Percentiles rank a stretch among this genome's conserved stretches.
These are phyloP conservation scores for Aegilops umbellulata DNA, from an alignment of 176 grass and related monocot species.

Conservation along the genomic window DNA sequence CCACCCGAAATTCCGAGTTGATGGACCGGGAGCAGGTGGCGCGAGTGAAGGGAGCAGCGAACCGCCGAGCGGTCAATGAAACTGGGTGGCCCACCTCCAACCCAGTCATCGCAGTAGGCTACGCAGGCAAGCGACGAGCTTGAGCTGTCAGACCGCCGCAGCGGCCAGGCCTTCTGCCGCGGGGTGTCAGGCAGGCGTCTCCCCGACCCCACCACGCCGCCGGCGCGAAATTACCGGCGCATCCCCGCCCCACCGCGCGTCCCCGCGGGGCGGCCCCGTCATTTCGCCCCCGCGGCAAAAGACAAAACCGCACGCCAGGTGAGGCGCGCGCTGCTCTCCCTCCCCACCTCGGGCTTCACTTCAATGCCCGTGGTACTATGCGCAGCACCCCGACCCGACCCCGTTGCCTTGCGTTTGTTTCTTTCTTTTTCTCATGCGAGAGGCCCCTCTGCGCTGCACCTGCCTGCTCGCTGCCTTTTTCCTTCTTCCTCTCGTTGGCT, in stretches of 20 bases:
- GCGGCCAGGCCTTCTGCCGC: neutral
- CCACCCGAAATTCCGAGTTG: no score
- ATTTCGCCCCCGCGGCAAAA: neutral
- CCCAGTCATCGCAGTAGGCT: neutral
- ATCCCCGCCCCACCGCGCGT: neutral
- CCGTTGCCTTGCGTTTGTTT: neutral
- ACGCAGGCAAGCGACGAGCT: neutral
- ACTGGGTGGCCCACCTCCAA: neutral
- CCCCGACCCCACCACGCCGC: no score
- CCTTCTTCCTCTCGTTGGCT: neutral
- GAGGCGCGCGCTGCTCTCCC: neutral
- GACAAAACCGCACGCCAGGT: slow-evolving; percentile 4
- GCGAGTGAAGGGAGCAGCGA: neutral
- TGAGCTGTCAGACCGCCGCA: no score
- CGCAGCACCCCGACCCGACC: no score
- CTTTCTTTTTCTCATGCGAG: neutral
- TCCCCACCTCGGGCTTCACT: neutral
- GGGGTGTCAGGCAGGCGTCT: neutral
- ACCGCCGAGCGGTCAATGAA: neutral
- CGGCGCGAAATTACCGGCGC: neutral
- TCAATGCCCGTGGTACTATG: neutral
- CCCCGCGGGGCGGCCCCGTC: neutral
- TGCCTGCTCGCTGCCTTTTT: neutral
- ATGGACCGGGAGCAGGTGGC: neutral
- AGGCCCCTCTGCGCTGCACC: neutral